These are phyloP conservation scores for Neofusicoccum parvum DNA, from an alignment of 2,329 filamentous ascomycete genomes.

Conservation along the genomic window DNA sequence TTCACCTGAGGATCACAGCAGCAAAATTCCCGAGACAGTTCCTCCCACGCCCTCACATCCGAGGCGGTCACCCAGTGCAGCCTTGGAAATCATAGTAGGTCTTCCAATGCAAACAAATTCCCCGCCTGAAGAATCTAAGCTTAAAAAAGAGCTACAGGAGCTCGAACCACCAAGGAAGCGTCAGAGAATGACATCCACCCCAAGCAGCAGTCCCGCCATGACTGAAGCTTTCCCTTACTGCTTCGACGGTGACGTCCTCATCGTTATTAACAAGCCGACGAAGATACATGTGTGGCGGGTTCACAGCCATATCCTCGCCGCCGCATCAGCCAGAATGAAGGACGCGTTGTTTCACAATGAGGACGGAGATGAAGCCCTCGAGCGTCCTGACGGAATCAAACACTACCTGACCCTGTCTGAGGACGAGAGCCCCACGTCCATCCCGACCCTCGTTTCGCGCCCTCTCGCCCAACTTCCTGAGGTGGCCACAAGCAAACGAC, in stretches of 20 bases:
- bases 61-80: too few species aligned
- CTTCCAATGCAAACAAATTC: too few species aligned
- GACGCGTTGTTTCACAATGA: background rate
- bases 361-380: background rate
- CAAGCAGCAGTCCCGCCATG: background rate
- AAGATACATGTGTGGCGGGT: slow-evolving; percentile 21
- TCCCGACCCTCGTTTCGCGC: too few species aligned
- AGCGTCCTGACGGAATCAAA: background rate
- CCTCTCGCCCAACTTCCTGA: background rate
- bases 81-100: too few species aligned
- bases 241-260: slow-evolving; percentile 26
- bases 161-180: background rate
- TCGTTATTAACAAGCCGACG: slow-evolving; percentile 8
- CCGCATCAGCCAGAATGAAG: background rate
- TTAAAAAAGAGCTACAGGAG: background rate
- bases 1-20: too few species aligned
- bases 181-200: background rate
- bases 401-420: background rate
- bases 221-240: slow-evolving; percentile 24
- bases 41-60: too few species aligned
- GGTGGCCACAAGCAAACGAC: background rate
- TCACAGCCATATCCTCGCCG: slow-evolving; percentile 23
- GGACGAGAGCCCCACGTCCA: too few species aligned
- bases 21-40: too few species aligned
- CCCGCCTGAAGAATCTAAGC: too few species aligned